Conservation (phyloP, 371 early-diverging fungal genomes). For the Rhizopus sp. region DNA sequence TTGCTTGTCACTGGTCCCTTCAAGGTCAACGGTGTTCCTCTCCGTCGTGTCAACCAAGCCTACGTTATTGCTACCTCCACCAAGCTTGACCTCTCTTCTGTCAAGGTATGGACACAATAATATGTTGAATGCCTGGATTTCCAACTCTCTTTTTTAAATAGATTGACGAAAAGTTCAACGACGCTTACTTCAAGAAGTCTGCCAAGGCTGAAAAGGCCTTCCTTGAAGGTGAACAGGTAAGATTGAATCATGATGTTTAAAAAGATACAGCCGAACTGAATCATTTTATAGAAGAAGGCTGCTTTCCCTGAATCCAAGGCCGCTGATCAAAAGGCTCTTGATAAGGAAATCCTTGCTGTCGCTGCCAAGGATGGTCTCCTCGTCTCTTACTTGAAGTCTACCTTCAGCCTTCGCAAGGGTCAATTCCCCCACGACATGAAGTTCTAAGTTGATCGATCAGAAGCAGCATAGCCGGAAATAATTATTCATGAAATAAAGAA, state of each 20-base stretch:
- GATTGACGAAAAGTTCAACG: slow-evolving; percentile 76
- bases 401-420: slow-evolving; percentile 91
- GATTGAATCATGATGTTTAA: not conserved
- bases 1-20: slow-evolving; percentile 96
- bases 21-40: slow-evolving; percentile 97
- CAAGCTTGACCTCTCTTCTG: slow-evolving; percentile 84
- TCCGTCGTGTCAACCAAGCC: slow-evolving; percentile 96
- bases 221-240: slow-evolving; percentile 67
- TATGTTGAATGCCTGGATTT: not conserved
- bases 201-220: slow-evolving; percentile 80
- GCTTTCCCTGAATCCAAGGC: slow-evolving; percentile 65
- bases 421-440: slow-evolving; percentile 92
- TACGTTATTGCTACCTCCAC: slow-evolving; percentile 98
- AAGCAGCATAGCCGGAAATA: not conserved
- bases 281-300: slow-evolving; percentile 55
- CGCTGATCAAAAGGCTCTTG: slow-evolving; percentile 85
- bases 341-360: slow-evolving; percentile 76
- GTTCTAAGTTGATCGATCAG: slow-evolving; percentile 66
- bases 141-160: slow-evolving; percentile 1
- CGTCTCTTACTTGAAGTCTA: slow-evolving; percentile 79
- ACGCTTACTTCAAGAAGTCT: slow-evolving; percentile 84
- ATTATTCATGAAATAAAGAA: not conserved
- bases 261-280: not conserved
- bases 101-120: slow-evolving; percentile 49
- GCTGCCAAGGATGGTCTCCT: slow-evolving; percentile 83